Base-by-base conservation (phyloP, 2,329 filamentous ascomycete species). In the Hymenoscyphus linearis region DNA sequence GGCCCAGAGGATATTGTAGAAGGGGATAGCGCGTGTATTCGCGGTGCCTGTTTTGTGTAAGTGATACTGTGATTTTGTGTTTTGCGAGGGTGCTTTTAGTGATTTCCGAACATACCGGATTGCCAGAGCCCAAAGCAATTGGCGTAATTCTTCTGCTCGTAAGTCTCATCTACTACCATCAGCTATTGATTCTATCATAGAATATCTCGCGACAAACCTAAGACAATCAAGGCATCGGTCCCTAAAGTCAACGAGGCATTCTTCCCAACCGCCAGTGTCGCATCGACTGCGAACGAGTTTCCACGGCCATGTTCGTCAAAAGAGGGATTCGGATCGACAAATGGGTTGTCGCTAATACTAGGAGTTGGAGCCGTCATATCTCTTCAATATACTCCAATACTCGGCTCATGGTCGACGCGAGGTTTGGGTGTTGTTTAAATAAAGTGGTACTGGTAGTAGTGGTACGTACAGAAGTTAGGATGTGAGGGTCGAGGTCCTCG, bases 1-100 rank as follows among this genome's bases (percentile, higher is more conserved):
- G 44, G 88, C 90, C 87, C 91, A 96, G 55, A 97, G 85, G 64
- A 97, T 78, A 72, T 96, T 89, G 77, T 90, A 93, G 64, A 91
- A 87, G 1, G 90, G 86, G 34, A 97, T 88, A 5, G 82, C 78
- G 79, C 70, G 66, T 22, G 72, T 74, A 58, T 72, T 71, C 22
- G 68, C 66, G 22, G 70, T 68, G 44, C 65, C 70, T 72, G 50
- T 35, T 57, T 27, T 25, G 16, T 34, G 25, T 18, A 22, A 58
- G 66, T 70, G 36, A 70, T 66, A n/a, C n/a, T n/a, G n/a, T n/a
- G n/a, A n/a, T n/a, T n/a, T 53, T 63, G 53, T 37, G 18, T n/a
- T 47, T 13, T 40, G 16, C 2, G 6, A 40, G 34, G 22, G 27
- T 18, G 22, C 14, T 18, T 16, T 62, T 35, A 37, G 54, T 59